Evolutionary conservation across 176 grass and related monocot species (phyloP).

Genomic region (Carex cristatella): DNA sequence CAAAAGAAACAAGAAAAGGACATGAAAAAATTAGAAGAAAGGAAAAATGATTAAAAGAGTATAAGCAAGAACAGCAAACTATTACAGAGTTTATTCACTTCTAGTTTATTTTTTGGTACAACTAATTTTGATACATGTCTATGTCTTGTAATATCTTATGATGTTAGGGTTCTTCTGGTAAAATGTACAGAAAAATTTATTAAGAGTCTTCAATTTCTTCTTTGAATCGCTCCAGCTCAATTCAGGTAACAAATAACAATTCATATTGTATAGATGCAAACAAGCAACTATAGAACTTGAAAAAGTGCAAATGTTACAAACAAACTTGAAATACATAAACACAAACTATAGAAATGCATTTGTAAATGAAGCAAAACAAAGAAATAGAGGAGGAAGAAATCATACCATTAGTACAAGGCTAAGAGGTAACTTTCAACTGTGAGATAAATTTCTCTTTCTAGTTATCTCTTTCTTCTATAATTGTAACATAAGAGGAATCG

Average conservation of each 20-base stretch:
- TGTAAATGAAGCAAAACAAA: neutral
- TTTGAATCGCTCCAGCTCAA: too few relatives aligned
- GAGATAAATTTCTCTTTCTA: neutral
- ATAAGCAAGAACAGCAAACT: neutral
- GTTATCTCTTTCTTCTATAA: neutral
- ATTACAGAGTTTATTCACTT: too few relatives aligned
- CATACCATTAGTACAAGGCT: slow-evolving; percentile 7
- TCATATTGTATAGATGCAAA: too few relatives aligned
- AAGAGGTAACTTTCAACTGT: neutral
- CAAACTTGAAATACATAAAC: neutral
- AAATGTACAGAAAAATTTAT: too few relatives aligned
- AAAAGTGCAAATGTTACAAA: neutral
- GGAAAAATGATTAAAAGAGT: neutral
- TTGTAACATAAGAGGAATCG: slow-evolving; percentile 12
- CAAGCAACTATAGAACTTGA: neutral
- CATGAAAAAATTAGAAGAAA: neutral
- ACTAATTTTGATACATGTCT: too few relatives aligned
- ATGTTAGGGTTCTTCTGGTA: too few relatives aligned
- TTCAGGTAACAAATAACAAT: neutral
- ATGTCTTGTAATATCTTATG: too few relatives aligned
- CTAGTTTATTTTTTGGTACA: too few relatives aligned
- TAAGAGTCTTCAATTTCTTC: too few relatives aligned
- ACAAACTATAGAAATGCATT: neutral
- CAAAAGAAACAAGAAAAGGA: neutral
- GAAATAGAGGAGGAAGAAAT: neutral